Evolutionary conservation across 2,329 filamentous ascomycete species (phyloP).

Genomic region (Alternaria sp.): DNA sequence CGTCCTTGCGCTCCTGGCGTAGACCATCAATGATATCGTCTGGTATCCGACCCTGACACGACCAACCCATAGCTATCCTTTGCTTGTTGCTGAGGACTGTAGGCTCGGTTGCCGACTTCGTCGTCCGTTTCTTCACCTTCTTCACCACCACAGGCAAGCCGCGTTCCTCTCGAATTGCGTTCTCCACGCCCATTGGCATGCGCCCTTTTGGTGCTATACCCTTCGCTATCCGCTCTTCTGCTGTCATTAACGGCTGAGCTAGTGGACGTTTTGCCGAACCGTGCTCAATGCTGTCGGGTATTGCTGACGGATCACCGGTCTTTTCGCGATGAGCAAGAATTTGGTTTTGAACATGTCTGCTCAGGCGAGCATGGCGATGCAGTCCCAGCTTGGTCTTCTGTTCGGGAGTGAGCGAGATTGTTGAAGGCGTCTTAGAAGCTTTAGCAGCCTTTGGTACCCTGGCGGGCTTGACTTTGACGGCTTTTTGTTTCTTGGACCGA

Average conservation of each 20-base stretch:
- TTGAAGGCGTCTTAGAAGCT: not conserved
- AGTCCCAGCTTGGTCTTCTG: constrained; percentile 33
- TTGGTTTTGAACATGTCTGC: constrained; percentile 29
- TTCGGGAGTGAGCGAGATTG: constrained; percentile 30
- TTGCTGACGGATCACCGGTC: constrained; percentile 25
- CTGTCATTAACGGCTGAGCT: constrained; percentile 31
- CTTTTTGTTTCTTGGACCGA: constrained; percentile 2
- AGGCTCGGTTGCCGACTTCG: constrained; percentile 19
- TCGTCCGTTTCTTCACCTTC: constrained; percentile 25
- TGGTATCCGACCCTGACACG: constrained; percentile 30
- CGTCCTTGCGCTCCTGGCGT: constrained; percentile 26
- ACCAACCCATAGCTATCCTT: constrained; percentile 31
- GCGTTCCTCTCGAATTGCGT: constrained; percentile 32
- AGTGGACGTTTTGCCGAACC: constrained; percentile 3
- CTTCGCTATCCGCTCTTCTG: constrained; percentile 33
- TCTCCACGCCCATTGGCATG: constrained; percentile 28
- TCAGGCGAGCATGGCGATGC: constrained; percentile 33
- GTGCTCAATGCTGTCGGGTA: constrained; percentile 27
- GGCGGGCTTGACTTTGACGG: not conserved
- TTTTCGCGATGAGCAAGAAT: constrained; percentile 34
- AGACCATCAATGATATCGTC: constrained; percentile 33
- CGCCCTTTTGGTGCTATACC: constrained; percentile 34
- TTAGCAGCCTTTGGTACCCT: not conserved
- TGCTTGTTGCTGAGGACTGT: constrained; percentile 34
- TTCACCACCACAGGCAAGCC: constrained; percentile 19